Conservation (phyloP, 176 grass and related monocot genomes). For the Sorghum bicolor region Sorghum_bicolor_NCBIv3 NC_012873.2:10299501-10300000, state of each 20-base stretch:
- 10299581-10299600: constrained; percentile 41
- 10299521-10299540: constrained; percentile 36
- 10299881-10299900: constrained; percentile 18
- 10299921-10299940: neutral
- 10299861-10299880: constrained; percentile 11
- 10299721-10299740: constrained; percentile 30
- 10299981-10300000: constrained; percentile 26
- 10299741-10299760: constrained; percentile 31
- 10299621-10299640: constrained; percentile 46
- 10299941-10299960: neutral
- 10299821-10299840: constrained; percentile 19
- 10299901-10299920: constrained; percentile 18
- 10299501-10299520: constrained; percentile 9
- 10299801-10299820: constrained; percentile 22
- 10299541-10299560: constrained; percentile 17
- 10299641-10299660: constrained; percentile 40
- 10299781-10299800: constrained; percentile 34
- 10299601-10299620: constrained; percentile 55
- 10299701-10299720: neutral
- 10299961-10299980: neutral
- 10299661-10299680: constrained; percentile 37
- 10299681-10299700: constrained; percentile 27
- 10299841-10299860: constrained; percentile 17
- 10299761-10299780: constrained; percentile 26
- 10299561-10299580: constrained; percentile 41